Conservation (phyloP, 78 protist species). For the Chrysochromulina parva region DNA sequence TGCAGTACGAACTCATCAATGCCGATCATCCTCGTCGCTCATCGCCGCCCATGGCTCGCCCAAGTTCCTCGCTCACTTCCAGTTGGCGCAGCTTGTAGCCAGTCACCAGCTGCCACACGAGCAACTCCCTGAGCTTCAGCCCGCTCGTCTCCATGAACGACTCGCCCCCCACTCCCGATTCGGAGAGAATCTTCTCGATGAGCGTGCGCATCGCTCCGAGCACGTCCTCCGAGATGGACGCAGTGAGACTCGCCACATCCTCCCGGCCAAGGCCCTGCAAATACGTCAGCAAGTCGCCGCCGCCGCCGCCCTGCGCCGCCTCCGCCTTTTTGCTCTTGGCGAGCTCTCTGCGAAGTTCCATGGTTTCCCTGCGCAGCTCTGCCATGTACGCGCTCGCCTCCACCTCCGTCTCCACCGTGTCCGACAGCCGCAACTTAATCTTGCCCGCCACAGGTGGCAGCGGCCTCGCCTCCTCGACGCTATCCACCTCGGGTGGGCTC, state of each 20-base stretch:
- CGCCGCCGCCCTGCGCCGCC: neutral
- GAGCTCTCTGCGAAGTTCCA: too few relatives aligned
- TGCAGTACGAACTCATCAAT: too few relatives aligned
- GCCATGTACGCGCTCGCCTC: neutral
- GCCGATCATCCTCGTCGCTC: too few relatives aligned
- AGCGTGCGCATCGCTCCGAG: neutral
- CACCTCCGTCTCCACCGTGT: neutral
- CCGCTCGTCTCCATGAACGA: neutral
- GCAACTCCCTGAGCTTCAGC: conserved; percentile 1
- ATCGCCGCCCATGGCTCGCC: too few relatives aligned
- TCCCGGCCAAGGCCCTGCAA: neutral
- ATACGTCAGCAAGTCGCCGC: neutral
- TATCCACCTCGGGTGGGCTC: neutral
- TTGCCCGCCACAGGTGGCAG: neutral
- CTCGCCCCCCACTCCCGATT: neutral
- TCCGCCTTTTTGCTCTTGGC: neutral
- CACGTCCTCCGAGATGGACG: neutral
- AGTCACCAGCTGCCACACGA: conserved; percentile 34
- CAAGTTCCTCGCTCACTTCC: conserved; percentile 17
- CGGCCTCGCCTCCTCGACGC: too few relatives aligned
- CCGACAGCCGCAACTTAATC: neutral
- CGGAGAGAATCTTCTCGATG: neutral
- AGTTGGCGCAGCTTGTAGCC: conserved; percentile 40
- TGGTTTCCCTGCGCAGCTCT: neutral
- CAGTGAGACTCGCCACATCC: neutral